Base-by-base conservation (phyloP, 1,284 basidiomycete genomes). In the Fereydounia khargensis region DNA sequence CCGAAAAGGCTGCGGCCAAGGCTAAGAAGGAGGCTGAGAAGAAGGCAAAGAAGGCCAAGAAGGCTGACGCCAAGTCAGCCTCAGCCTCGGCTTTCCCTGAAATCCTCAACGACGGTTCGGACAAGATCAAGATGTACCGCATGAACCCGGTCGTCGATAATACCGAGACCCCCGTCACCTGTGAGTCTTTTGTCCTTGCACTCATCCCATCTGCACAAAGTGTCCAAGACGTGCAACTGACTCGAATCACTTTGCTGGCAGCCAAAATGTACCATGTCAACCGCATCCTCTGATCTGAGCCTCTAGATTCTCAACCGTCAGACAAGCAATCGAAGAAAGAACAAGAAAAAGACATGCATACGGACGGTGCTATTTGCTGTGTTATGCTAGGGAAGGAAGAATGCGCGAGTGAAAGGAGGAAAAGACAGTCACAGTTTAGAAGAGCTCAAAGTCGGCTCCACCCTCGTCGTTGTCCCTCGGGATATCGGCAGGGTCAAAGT, bases 121-220 rank as follows among this genome's bases (percentile, higher is more conserved):
- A 54, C 16, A 64, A 62, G 33, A 59, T 65, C 45, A 64, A 67
- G 47, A 71, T 73, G 70, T 73, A 73, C 51, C 18, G 47, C n/a
- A 47, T 63, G n/a, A 60, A 58, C 14, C 37, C 56, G 31, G 48
- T 73, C 54, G 63, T 60, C 13, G 54, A 62, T 34, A 53, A 64
- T 43, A 50, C 62, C 21, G 47, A 63, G 9, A 66, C 65, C 17
- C 62, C 67, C 14, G 57, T 49, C 22, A n/a, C n/a, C n/a, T n/a
- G n/a, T n/a, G n/a, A n/a, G n/a, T n/a, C n/a, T n/a, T n/a, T n/a
- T n/a, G n/a, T n/a, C n/a, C n/a, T n/a, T n/a, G n/a, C n/a, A n/a
- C n/a, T n/a, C n/a, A n/a, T n/a, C n/a, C n/a, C n/a, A n/a, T n/a
- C n/a, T n/a, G n/a, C n/a, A n/a, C n/a, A n/a, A n/a, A n/a, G n/a